phyloP scores from a whole-genome alignment of 306 rosid species.

The Vachellia pachyceras region DNA sequence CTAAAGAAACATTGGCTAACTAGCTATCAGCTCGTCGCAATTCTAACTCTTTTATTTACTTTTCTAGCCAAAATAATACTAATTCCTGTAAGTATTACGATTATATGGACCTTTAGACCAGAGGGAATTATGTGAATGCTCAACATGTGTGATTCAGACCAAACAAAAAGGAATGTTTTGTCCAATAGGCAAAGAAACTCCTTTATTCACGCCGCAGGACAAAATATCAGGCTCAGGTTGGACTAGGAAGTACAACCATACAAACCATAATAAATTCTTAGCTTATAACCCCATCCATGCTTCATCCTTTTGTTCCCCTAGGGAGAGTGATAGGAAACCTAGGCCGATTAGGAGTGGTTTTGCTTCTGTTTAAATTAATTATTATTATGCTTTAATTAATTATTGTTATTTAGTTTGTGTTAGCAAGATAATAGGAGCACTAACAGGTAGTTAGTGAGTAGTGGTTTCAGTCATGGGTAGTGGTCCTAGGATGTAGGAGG shows the following conservation, averaged over 20 bases:
- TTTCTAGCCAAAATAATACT: neutral
- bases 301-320: neutral
- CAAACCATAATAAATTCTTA: neutral
- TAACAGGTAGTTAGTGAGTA: too few species aligned
- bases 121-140: too few species aligned
- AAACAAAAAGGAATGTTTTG: conserved; percentile 18
- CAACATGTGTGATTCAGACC: neutral
- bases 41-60: neutral
- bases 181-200: conserved; percentile 15
- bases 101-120: neutral
- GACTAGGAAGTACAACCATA: neutral
- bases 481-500: too few species aligned
- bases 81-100: neutral
- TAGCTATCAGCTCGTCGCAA: neutral
- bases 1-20: neutral
- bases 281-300: neutral
- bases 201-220: neutral
- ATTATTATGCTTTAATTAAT: too few species aligned
- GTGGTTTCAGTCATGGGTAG: too few species aligned
- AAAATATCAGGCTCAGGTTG: neutral
- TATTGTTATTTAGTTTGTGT: too few species aligned
- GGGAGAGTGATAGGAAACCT: too few species aligned
- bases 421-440: too few species aligned
- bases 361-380: too few species aligned
- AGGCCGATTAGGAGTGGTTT: too few species aligned